Evolutionary conservation across 495 filamentous ascomycete species (phyloP), one percentile per base, ranked within the genome.

Genomic region (Aspergillus nanangensis): DNA sequence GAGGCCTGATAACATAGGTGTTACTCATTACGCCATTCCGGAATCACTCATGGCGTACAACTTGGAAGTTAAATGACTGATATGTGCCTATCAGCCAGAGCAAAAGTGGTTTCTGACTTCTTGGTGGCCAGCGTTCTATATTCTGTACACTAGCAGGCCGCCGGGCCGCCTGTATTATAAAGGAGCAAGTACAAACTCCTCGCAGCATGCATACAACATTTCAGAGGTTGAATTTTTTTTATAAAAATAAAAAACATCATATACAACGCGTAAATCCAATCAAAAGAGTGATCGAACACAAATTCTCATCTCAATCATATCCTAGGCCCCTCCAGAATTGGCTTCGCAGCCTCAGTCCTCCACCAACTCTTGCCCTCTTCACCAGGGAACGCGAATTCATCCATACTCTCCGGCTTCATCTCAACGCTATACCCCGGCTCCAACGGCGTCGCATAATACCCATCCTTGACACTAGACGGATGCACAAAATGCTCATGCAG

Each of bases 401-500:
- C 86, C 87, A 95, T 90, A 57, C 88, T 93, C 55, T 83, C 85
- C 23, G 79, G 61, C 79, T 86, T 90, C 90, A 96, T 95, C 79
- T 95, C 87, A 0, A 93, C 90, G 56, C 83, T 88, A 64, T 95
- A 95, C 0, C 90, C 90, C 0, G 89, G 77, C 58, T 87, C 80
- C 55, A 65, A 82, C 0, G 91, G 91, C 1, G 91, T 95, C 47
- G 82, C 84, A 67, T 93, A 93, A 63, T 88, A 94, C 2, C 91
- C 91, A 57, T 91, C 83, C 61, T 82, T 80, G 32, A 95, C 87
- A 19, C 81, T 80, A 5, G 79, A 72, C 4, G 91, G 91, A 60
- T 95, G 74, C 58, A 87, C 68, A 58, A 95, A 96, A 66, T 95
- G 90, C 75, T 95, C 91, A 58, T 96, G 91, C 60, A 96, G 65